Evolutionary conservation across 2,329 filamentous ascomycete genomes (phyloP).

Genomic region (Colletotrichum scovillei): DNA sequence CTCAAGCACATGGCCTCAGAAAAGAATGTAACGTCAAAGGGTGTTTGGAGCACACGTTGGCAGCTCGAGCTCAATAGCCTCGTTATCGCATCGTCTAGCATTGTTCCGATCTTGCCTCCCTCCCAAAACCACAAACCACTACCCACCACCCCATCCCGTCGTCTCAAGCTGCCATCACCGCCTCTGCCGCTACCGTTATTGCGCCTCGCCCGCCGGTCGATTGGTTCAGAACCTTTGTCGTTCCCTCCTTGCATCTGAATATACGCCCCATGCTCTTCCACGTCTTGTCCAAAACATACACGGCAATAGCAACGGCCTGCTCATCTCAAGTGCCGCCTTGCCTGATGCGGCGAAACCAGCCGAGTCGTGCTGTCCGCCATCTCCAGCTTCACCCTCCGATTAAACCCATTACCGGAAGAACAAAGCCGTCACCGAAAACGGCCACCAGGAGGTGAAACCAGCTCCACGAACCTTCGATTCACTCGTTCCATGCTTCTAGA

Average conservation of each 20-base stretch:
- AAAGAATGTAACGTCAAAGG: not conserved
- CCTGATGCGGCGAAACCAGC: conserved; percentile 26
- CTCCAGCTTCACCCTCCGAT: conserved; percentile 2
- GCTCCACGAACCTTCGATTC: conserved; percentile 30
- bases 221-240: not conserved
- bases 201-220: not conserved
- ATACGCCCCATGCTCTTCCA: not conserved
- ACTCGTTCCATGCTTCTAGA: conserved; percentile 34
- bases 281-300: conserved; percentile 10
- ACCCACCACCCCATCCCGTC: conserved; percentile 1
- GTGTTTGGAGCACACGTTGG: not conserved
- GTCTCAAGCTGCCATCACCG: conserved; percentile 15
- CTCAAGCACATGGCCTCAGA: conserved; percentile 9
- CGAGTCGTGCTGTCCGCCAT: conserved; percentile 29
- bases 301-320: not conserved
- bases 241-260: not conserved
- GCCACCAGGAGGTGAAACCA: conserved; percentile 29
- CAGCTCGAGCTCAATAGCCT: conserved; percentile 17
- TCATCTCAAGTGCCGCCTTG: conserved; percentile 3
- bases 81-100: conserved; percentile 10
- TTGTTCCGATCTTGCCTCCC: not conserved
- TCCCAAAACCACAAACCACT: not conserved
- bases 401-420: conserved; percentile 14
- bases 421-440: not conserved
- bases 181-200: not conserved